These are phyloP conservation scores for Yamadazyma membranifaciens DNA, from an alignment of 1,139 yeast species.

Conservation along the genomic window DNA sequence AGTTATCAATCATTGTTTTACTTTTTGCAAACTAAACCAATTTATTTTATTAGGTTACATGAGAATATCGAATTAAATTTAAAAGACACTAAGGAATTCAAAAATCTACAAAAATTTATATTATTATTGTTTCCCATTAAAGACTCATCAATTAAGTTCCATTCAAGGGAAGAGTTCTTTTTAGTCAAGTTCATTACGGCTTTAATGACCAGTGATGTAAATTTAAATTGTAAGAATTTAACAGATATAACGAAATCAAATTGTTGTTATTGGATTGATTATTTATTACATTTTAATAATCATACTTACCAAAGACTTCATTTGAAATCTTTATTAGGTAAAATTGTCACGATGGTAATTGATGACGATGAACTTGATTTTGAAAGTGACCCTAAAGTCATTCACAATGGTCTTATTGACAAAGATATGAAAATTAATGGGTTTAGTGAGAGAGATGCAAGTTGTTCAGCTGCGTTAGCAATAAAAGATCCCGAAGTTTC, in stretches of 20 bases:
- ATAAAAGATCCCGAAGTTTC: constrained; percentile 77
- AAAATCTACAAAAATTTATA: constrained; percentile 47
- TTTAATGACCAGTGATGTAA: constrained; percentile 48
- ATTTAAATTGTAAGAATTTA: constrained; percentile 22
- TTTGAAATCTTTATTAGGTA: constrained; percentile 53
- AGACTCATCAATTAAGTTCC: constrained; percentile 27
- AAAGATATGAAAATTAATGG: constrained; percentile 49
- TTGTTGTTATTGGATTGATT: constrained; percentile 44
- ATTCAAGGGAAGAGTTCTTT: constrained; percentile 73
- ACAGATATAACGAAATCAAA: constrained; percentile 37
- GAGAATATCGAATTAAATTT: constrained; percentile 20
- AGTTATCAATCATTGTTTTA: constrained; percentile 77
- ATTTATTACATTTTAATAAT: constrained; percentile 56
- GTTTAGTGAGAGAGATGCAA: constrained; percentile 26
- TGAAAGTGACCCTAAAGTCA: constrained; percentile 79
- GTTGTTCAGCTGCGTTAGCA: constrained; percentile 61
- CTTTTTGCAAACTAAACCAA: constrained; percentile 80
- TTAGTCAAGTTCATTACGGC: constrained; percentile 59
- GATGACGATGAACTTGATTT: constrained; percentile 61
- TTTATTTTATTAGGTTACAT: constrained; percentile 61
- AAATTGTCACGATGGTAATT: constrained; percentile 45
- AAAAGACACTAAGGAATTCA: constrained; percentile 20
- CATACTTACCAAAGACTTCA: constrained; percentile 59
- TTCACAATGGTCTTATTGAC: constrained; percentile 48
- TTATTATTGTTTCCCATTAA: constrained; percentile 47